Conservation (phyloP, 179 eudicot species). For the Nepenthes alata region DNA sequence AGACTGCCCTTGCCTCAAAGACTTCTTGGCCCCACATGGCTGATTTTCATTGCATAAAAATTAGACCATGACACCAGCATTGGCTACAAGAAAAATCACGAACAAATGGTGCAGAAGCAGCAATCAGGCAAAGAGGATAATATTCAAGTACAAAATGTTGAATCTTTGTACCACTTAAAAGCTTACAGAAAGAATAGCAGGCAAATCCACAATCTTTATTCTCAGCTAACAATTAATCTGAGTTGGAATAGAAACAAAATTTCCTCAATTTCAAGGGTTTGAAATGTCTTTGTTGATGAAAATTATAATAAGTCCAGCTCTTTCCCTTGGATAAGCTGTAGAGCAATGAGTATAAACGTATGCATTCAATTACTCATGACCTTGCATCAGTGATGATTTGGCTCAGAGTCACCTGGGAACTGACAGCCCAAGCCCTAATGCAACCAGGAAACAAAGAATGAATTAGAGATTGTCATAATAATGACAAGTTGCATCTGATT, state of each 20-base stretch:
- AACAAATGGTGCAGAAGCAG: no score
- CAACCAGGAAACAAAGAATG: slow-evolving; percentile 19
- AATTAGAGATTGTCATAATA: slow-evolving; percentile 5
- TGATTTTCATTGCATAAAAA: no score
- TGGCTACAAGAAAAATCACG: no score
- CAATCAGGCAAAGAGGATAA: no score
- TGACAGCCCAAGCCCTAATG: slow-evolving; percentile 72
- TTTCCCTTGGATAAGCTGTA: no score
- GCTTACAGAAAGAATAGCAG: slow-evolving; percentile 6
- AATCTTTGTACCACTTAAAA: not conserved
- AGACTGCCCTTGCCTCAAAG: no score
- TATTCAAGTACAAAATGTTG: no score
- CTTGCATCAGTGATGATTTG: slow-evolving; percentile 15
- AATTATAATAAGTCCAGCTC: no score
- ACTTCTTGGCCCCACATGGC: no score
- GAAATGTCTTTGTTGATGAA: no score
- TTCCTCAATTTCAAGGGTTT: no score
- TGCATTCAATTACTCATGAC: slow-evolving; percentile 14
- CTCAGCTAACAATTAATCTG: slow-evolving; percentile 4
- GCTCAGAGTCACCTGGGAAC: slow-evolving; percentile 77
- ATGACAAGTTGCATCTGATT: not conserved
- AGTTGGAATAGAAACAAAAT: not conserved
- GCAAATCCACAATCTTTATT: slow-evolving; percentile 6
- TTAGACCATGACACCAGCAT: no score
- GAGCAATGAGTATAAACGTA: slow-evolving; percentile 7